Evolutionary conservation across 108 stramenopile genomes (phyloP).

Genomic region (Nitzschia putrida): DNA sequence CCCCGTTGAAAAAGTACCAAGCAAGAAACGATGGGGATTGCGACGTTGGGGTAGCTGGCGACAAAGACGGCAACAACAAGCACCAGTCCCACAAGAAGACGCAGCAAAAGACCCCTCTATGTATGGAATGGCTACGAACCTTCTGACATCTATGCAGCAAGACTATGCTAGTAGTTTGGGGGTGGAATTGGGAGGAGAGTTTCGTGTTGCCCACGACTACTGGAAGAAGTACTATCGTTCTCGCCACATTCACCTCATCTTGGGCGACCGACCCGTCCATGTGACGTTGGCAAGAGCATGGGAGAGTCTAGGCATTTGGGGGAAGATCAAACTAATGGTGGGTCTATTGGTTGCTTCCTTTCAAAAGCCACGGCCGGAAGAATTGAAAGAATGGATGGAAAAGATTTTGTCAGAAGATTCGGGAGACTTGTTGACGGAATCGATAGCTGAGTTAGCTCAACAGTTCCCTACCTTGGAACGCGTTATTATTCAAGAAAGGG

Average conservation of each 20-base stretch:
- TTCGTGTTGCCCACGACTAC: conserved; percentile 62
- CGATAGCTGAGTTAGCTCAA: conserved; percentile 67
- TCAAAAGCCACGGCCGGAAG: conserved; percentile 69
- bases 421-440: conserved; percentile 76
- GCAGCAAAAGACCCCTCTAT: conserved; percentile 28
- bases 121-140: conserved; percentile 27
- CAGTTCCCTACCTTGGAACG: conserved; percentile 73
- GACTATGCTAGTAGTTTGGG: conserved; percentile 79
- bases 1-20: too few relatives aligned
- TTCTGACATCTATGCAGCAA: conserved; percentile 73
- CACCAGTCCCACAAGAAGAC: conserved; percentile 19
- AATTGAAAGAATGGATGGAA: conserved; percentile 77
- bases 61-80: conserved; percentile 21
- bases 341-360: conserved; percentile 69
- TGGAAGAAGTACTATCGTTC: conserved; percentile 35
- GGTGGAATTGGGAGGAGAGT: conserved; percentile 84
- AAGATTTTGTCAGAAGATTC: conserved; percentile 60
- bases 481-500: conserved; percentile 80
- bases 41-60: neutral
- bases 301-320: conserved; percentile 71
- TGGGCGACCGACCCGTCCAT: conserved; percentile 79
- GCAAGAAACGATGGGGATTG: too few relatives aligned
- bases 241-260: conserved; percentile 48
- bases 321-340: conserved; percentile 67
- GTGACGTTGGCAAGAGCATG: conserved; percentile 74